Percentiles rank a stretch among this genome's conserved stretches.
Evolutionary conservation across 768 basidiomycete species (phyloP).

Genomic region (Gelatoporia subvermispora): DNA sequence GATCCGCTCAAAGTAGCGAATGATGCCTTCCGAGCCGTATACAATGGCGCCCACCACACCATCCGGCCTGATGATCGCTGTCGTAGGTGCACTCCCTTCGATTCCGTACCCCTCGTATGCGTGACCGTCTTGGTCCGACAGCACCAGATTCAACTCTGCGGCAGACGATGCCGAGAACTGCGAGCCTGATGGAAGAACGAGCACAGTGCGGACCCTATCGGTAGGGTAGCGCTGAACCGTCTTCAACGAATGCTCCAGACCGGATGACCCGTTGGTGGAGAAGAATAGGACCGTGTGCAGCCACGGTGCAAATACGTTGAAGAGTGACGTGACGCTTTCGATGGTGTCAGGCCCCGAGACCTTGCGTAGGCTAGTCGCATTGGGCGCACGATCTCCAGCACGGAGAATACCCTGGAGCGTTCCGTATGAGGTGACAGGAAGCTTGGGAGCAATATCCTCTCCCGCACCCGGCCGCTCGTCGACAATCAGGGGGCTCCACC

Average conservation of each 20-base stretch:
- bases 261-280: neutral
- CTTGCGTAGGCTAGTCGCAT: neutral
- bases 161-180: neutral
- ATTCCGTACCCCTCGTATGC: constrained; percentile 6
- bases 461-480: constrained; percentile 24
- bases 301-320: neutral
- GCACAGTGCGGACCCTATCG: neutral
- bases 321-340: neutral
- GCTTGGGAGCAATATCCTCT: too few species aligned
- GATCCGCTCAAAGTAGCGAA: neutral
- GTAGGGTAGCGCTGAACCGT: neutral
- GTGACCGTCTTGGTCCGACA: constrained; percentile 6
- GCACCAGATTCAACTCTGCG: neutral
- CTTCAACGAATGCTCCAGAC: neutral
- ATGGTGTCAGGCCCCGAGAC: neutral
- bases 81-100: neutral
- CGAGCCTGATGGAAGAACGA: neutral
- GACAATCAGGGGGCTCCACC: constrained; percentile 41
- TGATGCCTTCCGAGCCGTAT: neutral
- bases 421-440: neutral
- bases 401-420: neutral
- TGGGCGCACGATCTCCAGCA: neutral
- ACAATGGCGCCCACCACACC: constrained; percentile 7
- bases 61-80: constrained; percentile 11
- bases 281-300: constrained; percentile 1